Evolutionary conservation across 106 monocot genomes (phyloP).

Genomic region (Amphibolis antarctica): DNA sequence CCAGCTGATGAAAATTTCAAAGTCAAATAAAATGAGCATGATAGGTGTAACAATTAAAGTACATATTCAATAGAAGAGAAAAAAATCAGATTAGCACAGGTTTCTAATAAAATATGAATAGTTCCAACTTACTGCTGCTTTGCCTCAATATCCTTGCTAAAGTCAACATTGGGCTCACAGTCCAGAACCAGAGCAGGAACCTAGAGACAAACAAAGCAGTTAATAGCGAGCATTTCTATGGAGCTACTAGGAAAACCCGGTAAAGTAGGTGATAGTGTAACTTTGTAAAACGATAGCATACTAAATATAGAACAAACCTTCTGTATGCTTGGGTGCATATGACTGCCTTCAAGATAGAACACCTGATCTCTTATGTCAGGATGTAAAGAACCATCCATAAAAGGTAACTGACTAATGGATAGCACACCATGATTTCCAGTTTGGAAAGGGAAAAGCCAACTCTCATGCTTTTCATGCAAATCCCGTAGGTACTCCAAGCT

Average conservation of each 20-base stretch:
- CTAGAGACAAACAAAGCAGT: slow-evolving; percentile 23
- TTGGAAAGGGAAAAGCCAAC: slow-evolving; percentile 80
- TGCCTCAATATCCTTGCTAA: slow-evolving; percentile 80
- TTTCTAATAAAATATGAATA: not conserved
- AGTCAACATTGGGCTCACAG: slow-evolving; percentile 96
- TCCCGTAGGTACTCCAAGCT: slow-evolving; percentile 66
- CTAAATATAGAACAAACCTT: slow-evolving; percentile 39
- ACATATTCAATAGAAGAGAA: not conserved
- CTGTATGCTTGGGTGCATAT: slow-evolving; percentile 94
- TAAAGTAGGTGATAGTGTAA: not conserved
- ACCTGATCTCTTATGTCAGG: slow-evolving; percentile 87
- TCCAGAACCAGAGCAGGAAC: slow-evolving; percentile 94
- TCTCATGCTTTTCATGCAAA: slow-evolving; percentile 98
- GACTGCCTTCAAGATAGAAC: slow-evolving; percentile 80
- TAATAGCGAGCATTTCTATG: not conserved
- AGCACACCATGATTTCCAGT: slow-evolving; percentile 67
- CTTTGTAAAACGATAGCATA: not conserved
- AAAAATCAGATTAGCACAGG: not conserved
- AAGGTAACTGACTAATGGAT: slow-evolving; percentile 63
- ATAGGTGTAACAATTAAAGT: not conserved
- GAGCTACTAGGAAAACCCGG: not conserved
- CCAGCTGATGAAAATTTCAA: too few species aligned
- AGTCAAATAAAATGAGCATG: not conserved
- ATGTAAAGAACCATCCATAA: slow-evolving; percentile 58
- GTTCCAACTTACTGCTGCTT: slow-evolving; percentile 65